Percentiles rank a stretch among this genome's conserved stretches.
These are phyloP conservation scores for Letharia columbiana DNA, from an alignment of 495 filamentous ascomycete species.

Conservation along the genomic window DNA sequence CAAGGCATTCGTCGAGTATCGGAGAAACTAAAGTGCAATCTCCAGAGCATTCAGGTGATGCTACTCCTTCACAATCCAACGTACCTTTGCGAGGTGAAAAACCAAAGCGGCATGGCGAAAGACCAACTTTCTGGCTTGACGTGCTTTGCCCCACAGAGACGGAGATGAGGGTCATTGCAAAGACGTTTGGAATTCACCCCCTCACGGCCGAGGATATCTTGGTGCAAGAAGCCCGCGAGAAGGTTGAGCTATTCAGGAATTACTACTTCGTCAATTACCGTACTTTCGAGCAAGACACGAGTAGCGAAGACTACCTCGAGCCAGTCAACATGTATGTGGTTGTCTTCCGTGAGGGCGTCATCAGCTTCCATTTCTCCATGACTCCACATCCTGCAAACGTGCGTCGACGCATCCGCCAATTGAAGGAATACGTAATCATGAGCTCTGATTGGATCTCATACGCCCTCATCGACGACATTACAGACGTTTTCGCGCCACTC, in stretches of 20 bases:
- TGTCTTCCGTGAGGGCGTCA: conserved; percentile 88
- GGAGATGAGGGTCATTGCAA: conserved; percentile 86
- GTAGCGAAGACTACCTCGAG: conserved; percentile 80
- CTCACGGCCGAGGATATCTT: conserved; percentile 94
- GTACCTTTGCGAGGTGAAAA: conserved; percentile 34
- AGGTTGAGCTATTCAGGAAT: conserved; percentile 91
- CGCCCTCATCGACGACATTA: conserved; percentile 95
- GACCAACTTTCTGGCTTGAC: conserved; percentile 94
- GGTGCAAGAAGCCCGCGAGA: conserved; percentile 92
- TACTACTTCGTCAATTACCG: conserved; percentile 99
- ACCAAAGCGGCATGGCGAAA: conserved; percentile 67
- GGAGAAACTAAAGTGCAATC: conserved; percentile 22
- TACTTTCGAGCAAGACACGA: conserved; percentile 87
- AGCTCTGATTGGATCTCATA: conserved; percentile 98
- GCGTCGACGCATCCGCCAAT: conserved; percentile 80
- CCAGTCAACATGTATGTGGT: conserved; percentile 97
- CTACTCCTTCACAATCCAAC: conserved; percentile 27
- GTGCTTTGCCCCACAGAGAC: conserved; percentile 80
- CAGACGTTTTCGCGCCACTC: conserved; percentile 84
- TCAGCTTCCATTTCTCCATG: conserved; percentile 92
- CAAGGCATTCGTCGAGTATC: conserved; percentile 25
- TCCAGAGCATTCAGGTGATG: conserved; percentile 25
- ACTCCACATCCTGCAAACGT: conserved; percentile 95
- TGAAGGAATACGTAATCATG: conserved; percentile 87
- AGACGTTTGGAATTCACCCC: conserved; percentile 90